Evolutionary conservation across 1,284 basidiomycete genomes (phyloP).

Genomic region (Tetrapyrgos nigripes): DNA sequence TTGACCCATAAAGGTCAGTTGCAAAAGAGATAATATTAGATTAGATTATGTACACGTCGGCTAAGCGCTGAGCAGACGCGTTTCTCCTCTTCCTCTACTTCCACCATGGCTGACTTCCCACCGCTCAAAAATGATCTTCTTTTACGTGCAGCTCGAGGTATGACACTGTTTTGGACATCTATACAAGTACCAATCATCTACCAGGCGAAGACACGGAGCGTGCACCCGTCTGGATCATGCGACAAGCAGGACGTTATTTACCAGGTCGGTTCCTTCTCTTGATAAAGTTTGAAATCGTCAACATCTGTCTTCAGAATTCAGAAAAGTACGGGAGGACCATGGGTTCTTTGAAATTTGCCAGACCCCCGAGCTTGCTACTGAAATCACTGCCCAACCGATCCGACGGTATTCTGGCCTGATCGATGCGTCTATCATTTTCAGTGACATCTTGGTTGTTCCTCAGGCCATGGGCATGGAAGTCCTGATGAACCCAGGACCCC

Average conservation of each 20-base stretch:
- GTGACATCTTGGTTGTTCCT: conserved; percentile 94
- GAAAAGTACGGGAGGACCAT: conserved; percentile 81
- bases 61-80: background rate
- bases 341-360: conserved; percentile 96
- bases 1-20: background rate
- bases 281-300: background rate
- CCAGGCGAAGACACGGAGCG: conserved; percentile 87
- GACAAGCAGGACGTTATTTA: conserved; percentile 95
- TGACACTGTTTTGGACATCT: conserved; percentile 4
- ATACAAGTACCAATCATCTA: conserved; percentile 5
- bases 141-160: conserved; percentile 86
- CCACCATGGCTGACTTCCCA: conserved; percentile 61
- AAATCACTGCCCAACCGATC: conserved; percentile 93
- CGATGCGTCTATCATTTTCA: conserved; percentile 97
- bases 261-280: conserved; percentile 67
- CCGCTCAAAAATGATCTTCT: conserved; percentile 90
- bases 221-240: conserved; percentile 99
- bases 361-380: conserved; percentile 83
- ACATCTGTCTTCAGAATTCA: conserved; percentile 73
- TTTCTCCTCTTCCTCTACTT: background rate
- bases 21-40: background rate
- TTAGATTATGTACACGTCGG: background rate
- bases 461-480: conserved; percentile 96
- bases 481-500: conserved; percentile 90
- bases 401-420: conserved; percentile 83